Evolutionary conservation across 192 early-diverging fungal species (phyloP).

Genomic region (Umbelopsis sp.): DNA sequence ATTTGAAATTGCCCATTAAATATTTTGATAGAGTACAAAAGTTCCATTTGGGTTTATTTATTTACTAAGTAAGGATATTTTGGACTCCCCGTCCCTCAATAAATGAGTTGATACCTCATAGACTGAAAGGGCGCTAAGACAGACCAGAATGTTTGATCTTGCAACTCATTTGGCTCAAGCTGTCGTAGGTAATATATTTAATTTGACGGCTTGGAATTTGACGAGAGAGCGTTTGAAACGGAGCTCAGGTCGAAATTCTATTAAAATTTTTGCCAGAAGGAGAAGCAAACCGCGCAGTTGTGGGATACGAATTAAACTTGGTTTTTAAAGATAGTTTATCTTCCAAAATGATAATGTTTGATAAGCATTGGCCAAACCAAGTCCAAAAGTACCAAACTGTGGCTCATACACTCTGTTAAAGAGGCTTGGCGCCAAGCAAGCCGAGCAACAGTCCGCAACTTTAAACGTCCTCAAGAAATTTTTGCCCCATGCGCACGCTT

Average conservation of each 20-base stretch:
- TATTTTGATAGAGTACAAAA: neutral
- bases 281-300: neutral
- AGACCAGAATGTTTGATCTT: constrained; percentile 13
- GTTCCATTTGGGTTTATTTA: neutral
- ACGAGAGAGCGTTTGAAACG: constrained; percentile 8
- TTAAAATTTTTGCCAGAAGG: neutral
- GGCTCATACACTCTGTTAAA: neutral
- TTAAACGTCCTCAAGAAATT: neutral
- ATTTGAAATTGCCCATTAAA: no score
- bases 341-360: neutral
- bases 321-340: neutral
- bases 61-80: neutral
- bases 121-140: constrained; percentile 20
- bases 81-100: constrained; percentile 16
- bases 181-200: neutral
- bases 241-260: neutral
- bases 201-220: constrained; percentile 15
- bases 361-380: neutral
- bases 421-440: constrained; percentile 13
- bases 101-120: neutral
- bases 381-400: neutral
- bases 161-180: constrained; percentile 22
- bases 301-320: neutral
- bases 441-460: neutral
- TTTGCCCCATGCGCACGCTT: neutral